phyloP scores from a whole-genome alignment of 495 filamentous ascomycete genomes.

The Penicillium roqueforti region DNA sequence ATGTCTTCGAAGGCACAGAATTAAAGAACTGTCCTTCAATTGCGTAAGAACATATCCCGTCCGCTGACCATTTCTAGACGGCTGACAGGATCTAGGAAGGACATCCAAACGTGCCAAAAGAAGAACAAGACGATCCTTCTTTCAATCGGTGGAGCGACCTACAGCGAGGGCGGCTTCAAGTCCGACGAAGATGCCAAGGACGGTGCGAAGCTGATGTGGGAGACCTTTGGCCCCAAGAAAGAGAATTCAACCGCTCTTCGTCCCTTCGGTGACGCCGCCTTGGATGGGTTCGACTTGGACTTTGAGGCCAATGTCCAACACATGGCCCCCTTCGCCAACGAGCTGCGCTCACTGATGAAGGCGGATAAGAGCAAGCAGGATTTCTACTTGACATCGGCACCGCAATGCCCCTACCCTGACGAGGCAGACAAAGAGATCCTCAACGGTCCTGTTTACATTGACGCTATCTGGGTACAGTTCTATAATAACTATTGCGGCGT shows the following conservation, averaged over 20 bases:
- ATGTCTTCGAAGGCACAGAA: constrained; percentile 50
- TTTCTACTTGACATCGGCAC: constrained; percentile 59
- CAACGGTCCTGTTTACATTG: constrained; percentile 48
- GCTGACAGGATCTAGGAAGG: constrained; percentile 31
- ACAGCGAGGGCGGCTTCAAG: constrained; percentile 58
- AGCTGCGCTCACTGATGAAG: constrained; percentile 52
- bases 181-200: constrained; percentile 46
- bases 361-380: constrained; percentile 46
- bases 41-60: constrained; percentile 37
- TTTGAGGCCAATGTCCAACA: constrained; percentile 49
- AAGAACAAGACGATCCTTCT: constrained; percentile 63
- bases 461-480: constrained; percentile 69
- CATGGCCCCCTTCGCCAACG: constrained; percentile 53
- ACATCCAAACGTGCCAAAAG: constrained; percentile 63
- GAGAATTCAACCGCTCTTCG: constrained; percentile 35
- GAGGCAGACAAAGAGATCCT: constrained; percentile 55
- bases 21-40: constrained; percentile 60
- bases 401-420: constrained; percentile 66
- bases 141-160: constrained; percentile 62
- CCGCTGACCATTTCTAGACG: neutral
- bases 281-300: constrained; percentile 75
- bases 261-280: constrained; percentile 58
- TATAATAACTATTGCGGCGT: constrained; percentile 72
- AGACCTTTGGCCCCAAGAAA: constrained; percentile 54
- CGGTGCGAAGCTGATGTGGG: constrained; percentile 61